Base-by-base conservation (phyloP, 345 rosid species). In the Populus alba region DNA sequence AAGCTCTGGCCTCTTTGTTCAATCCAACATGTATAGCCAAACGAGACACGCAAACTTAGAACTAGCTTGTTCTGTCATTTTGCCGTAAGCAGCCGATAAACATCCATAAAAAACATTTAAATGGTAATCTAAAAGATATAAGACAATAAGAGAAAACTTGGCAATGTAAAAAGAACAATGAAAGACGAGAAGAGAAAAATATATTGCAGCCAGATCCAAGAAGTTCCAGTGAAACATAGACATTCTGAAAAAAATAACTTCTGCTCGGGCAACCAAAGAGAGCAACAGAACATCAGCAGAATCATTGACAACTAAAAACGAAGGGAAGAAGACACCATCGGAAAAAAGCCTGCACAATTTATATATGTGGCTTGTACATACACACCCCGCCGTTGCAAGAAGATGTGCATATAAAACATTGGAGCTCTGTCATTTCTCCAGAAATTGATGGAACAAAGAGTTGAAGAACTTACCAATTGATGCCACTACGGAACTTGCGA, bases 381-480 rank as follows among this genome's bases (percentile, higher is more conserved):
- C 35, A 41, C 75, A 70, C 35, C 29, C 66, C 20, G 20, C 29
- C 15, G 62, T 10, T 62, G 20, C 23, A 61, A 78, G 66, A 72
- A 70, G 43, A 72, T 16, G 69, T 33, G 65, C 51, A 66, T 71
- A 59, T 72, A 73, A 35, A 67, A 83, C 73, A 80, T 6, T 72
- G 18, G 55, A 59, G 68, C 73, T 61, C 25, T 25, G 59, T 25
- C 25, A 33, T 68, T 25, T 62, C 62, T 75, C 63, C 74, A 71
- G 77, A 76, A 41, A 68, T 45, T 23, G 71, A 55, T 74, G 41
- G 38, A 63, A 81, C 76, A 75, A 80, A 70, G 75, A 67, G 74
- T 70, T 79, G 71, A 75, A 38, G 51, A 68, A 29, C 31, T 55
- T 66, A 72, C 73, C 82, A 70, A 73, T 47, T 13, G 73, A 71